A percentile compares a stretch with the other conserved stretches of the same genome.
phyloP scores from a whole-genome alignment of 495 filamentous ascomycete species.

The Hypoxylon lienhwacheense region DNA sequence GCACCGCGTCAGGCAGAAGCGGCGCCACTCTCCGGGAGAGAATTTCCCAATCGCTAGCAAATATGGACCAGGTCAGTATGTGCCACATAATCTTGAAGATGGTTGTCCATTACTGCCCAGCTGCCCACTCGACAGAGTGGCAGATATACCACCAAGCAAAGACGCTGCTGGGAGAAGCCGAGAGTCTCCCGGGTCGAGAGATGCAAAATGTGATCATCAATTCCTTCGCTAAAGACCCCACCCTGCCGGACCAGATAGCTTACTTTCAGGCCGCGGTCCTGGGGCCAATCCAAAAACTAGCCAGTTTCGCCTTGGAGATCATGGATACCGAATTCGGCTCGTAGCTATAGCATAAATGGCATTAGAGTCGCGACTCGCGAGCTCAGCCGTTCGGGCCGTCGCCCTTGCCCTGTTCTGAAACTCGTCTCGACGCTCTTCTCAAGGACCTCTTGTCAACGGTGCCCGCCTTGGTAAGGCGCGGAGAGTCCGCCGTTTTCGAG shows the following conservation, averaged over 20 bases:
- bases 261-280: conserved; percentile 47
- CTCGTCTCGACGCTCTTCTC: conserved; percentile 5
- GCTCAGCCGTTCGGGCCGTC: not conserved
- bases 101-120: conserved; percentile 36
- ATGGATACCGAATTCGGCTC: conserved; percentile 41
- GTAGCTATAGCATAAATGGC: conserved; percentile 2
- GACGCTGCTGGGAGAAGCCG: conserved; percentile 43
- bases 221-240: conserved; percentile 43
- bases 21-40: conserved; percentile 20
- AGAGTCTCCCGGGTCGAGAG: conserved; percentile 41
- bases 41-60: conserved; percentile 33
- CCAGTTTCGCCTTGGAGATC: conserved; percentile 41
- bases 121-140: conserved; percentile 43
- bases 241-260: conserved; percentile 31
- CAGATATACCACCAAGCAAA: conserved; percentile 39
- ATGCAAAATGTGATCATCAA: conserved; percentile 40
- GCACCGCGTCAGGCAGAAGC: conserved; percentile 9
- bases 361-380: not conserved
- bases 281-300: conserved; percentile 39
- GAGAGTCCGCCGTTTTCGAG: not conserved
- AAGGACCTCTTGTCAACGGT: conserved; percentile 14
- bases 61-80: conserved; percentile 46
- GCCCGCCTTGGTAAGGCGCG: conserved; percentile 22
- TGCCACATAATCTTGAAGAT: conserved; percentile 45
- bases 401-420: not conserved